Conservation (phyloP, 495 filamentous ascomycete genomes). For the Pyrenula massariospora region DNA sequence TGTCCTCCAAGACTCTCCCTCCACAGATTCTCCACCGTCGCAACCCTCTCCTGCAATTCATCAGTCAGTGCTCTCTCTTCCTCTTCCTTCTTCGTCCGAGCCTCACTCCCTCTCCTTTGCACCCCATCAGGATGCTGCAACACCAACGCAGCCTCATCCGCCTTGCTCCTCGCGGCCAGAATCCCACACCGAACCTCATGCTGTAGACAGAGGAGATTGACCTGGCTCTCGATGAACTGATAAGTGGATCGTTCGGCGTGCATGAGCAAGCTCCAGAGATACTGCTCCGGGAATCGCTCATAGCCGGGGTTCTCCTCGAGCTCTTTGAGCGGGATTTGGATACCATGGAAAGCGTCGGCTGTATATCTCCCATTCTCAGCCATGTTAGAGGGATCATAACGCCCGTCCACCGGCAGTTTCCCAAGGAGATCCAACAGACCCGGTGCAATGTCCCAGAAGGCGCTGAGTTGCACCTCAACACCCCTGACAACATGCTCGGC, state of each 20-base stretch:
- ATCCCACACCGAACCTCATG: slow-evolving; percentile 85
- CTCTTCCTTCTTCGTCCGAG: slow-evolving; percentile 41
- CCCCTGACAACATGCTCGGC: slow-evolving; percentile 78
- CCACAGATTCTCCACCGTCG: slow-evolving; percentile 84
- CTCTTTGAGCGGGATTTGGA: slow-evolving; percentile 62
- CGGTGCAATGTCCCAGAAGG: slow-evolving; percentile 97
- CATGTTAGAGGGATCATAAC: slow-evolving; percentile 33
- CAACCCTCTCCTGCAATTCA: slow-evolving; percentile 87
- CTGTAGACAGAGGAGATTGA: slow-evolving; percentile 80
- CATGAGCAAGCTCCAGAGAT: slow-evolving; percentile 68
- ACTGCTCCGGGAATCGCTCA: slow-evolving; percentile 60
- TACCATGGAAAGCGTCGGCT: slow-evolving; percentile 19
- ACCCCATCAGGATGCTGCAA: slow-evolving; percentile 35
- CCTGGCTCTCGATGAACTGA: slow-evolving; percentile 93
- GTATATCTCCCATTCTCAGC: slow-evolving; percentile 10
- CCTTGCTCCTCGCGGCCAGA: slow-evolving; percentile 42
- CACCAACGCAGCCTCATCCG: slow-evolving; percentile 30
- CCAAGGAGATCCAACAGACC: slow-evolving; percentile 62
- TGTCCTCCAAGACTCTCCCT: slow-evolving; percentile 51
- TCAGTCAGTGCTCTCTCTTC: slow-evolving; percentile 62
- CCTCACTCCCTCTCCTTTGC: slow-evolving; percentile 36
- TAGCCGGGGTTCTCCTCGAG: slow-evolving; percentile 79
- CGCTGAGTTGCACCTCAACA: slow-evolving; percentile 79
- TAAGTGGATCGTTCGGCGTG: slow-evolving; percentile 87
- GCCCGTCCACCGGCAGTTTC: slow-evolving; percentile 53